phyloP scores from a whole-genome alignment of 805 yeast species.

The Sungouiella thailandica region DNA sequence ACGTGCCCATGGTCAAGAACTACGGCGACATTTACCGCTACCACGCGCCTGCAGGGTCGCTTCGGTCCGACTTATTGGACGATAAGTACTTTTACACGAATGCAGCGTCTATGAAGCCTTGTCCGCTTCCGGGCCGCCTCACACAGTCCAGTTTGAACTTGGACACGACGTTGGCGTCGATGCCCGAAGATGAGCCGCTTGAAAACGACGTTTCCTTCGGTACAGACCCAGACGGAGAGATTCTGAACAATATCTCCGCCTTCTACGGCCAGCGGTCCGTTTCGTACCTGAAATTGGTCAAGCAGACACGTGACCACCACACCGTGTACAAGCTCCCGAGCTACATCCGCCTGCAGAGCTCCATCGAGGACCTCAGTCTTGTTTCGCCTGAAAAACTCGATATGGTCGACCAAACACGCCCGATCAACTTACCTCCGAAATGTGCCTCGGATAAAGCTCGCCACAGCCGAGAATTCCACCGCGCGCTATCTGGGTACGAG shows the following conservation, averaged over 20 bases:
- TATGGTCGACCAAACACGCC: conserved; percentile 56
- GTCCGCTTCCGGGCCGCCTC: conserved; percentile 18
- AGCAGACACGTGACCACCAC: conserved; percentile 27
- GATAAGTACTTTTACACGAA: conserved; percentile 15
- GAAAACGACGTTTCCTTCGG: conserved; percentile 4
- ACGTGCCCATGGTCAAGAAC: conserved; percentile 38
- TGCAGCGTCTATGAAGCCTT: conserved; percentile 11
- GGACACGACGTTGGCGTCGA: conserved; percentile 2
- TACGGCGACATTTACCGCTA: conserved; percentile 28
- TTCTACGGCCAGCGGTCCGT: conserved; percentile 33
- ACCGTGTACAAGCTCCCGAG: conserved; percentile 34
- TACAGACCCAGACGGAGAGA: conserved; percentile 27
- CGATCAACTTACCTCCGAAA: conserved; percentile 71
- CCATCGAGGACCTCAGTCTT: conserved; percentile 24
- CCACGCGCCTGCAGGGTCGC: conserved; percentile 13
- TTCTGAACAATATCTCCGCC: conserved; percentile 31
- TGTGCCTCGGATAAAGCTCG: conserved; percentile 43
- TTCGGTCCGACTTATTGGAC: conserved; percentile 24
- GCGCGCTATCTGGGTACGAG: conserved; percentile 38
- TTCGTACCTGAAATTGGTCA: conserved; percentile 30
- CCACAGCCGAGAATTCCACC: conserved; percentile 54
- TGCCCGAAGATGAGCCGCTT: conserved; percentile 4
- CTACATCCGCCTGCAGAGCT: conserved; percentile 34
- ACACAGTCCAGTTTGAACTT: conserved; percentile 5
- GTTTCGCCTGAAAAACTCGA: conserved; percentile 59